These are phyloP conservation scores for Phoenix roebelenii DNA, from an alignment of 176 grass and related monocot genomes.

Conservation along the genomic window DNA sequence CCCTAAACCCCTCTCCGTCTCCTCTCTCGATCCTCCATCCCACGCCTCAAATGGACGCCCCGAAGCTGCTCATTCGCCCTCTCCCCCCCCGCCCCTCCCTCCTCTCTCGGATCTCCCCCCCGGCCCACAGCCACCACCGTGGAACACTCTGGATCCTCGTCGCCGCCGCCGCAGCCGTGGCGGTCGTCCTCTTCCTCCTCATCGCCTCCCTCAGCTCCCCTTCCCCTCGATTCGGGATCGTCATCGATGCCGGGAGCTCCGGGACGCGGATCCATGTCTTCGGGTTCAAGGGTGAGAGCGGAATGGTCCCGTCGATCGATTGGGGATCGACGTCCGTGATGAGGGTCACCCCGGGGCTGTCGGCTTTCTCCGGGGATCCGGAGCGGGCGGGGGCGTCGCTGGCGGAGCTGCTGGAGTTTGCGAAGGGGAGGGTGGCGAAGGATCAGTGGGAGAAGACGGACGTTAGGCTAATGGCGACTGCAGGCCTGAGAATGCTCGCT, in stretches of 20 bases:
- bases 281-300: constrained; percentile 25
- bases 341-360: constrained; percentile 62
- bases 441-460: constrained; percentile 27
- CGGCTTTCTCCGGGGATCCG: constrained; percentile 45
- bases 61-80: not conserved
- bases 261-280: constrained; percentile 81
- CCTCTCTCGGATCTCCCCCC: not conserved
- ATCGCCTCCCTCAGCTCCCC: not conserved
- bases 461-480: constrained; percentile 82
- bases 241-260: constrained; percentile 77
- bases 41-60: not conserved
- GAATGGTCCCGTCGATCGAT: constrained; percentile 43
- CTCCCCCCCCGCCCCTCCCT: not conserved
- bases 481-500: constrained; percentile 56
- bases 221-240: constrained; percentile 33
- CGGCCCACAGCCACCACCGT: constrained; percentile 2
- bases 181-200: constrained; percentile 17
- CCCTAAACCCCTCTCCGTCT: too few species aligned
- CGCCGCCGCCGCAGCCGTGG: constrained; percentile 3
- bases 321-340: constrained; percentile 51
- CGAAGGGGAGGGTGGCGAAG: constrained; percentile 33
- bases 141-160: constrained; percentile 1
- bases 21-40: not conserved
- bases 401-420: constrained; percentile 42
- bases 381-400: constrained; percentile 41